Evolutionary conservation across 345 rosid genomes (phyloP), one percentile per base, ranked within the genome.

Genomic region (Mercurialis annua): DNA sequence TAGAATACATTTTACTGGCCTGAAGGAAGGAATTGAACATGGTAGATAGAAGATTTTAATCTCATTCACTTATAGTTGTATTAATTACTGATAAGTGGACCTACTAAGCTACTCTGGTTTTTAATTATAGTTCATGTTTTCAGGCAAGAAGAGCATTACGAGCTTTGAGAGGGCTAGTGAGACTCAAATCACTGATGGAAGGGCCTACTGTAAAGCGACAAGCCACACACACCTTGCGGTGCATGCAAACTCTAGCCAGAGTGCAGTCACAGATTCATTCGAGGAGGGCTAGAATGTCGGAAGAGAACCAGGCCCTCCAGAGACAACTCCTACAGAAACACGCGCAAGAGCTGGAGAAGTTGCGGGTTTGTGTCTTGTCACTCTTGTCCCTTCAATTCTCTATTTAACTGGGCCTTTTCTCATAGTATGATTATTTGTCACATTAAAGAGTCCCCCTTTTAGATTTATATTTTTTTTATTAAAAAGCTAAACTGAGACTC

Each of bases 281-380:
- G 15, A 80, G 96, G 75, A 94, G 99, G 70, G 66, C 86, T 67
- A 83, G 92, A 73, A 86, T 89, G 93, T 75, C 85, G 1, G 98
- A 94, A 77, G 97, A 94, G 86, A 94, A 89, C 78, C 96, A 85
- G 61, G 91, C 95, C 68, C 90, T 90, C 36, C 99, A 89, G 79
- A 84, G 77, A 43, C 99, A 94, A 79, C 87, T 90, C 36, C 78
- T 89, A 70, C 97, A 91, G 77, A 89, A 94, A 67, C 98, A 90
- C 72, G 97, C 91, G 9, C 86, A 83, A 71, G 98, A 94, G 80
- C 77, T 90, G 44, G 92, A 84, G 67, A 87, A 81, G 67, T 71
- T 82, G 66, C 82, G 78, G 90, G 98, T 90, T 30, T 71, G 62
- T 67, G 31, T 18, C 51, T 14, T 64, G 8, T 8, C 44, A 4